Percentiles rank a stretch among this genome's conserved stretches.
These are phyloP conservation scores for Limonomyces culmigenus DNA, from an alignment of 1,284 basidiomycete species.

Conservation along the genomic window DNA sequence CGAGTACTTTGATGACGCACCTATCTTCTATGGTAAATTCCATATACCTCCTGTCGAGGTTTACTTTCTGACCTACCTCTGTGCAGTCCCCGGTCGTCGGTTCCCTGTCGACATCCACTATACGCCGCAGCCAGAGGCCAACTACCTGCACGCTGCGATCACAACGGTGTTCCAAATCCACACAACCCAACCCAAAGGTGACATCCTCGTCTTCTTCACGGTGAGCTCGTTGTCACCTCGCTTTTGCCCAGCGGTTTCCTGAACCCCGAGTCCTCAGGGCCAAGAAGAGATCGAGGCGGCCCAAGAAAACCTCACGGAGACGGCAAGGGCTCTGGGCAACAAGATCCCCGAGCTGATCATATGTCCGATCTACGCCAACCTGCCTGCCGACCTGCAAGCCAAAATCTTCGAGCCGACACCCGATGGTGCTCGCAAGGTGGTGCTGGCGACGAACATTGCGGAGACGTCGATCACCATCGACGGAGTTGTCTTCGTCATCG, in stretches of 20 bases:
- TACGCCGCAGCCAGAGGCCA: constrained; percentile 93
- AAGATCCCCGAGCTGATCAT: constrained; percentile 91
- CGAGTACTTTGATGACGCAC: constrained; percentile 89
- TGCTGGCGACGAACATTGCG: constrained; percentile 96
- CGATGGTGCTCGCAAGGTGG: constrained; percentile 89
- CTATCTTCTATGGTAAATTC: constrained; percentile 73
- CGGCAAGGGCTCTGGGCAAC: constrained; percentile 86
- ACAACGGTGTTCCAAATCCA: constrained; percentile 99
- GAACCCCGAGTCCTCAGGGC: constrained; percentile 32
- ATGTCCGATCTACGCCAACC: constrained; percentile 95
- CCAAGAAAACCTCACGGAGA: constrained; percentile 91
- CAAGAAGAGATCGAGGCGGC: constrained; percentile 99
- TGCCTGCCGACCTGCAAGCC: constrained; percentile 97
- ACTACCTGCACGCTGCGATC: constrained; percentile 96
- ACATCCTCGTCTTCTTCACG: constrained; percentile 94
- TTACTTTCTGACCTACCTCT: no score
- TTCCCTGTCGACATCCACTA: constrained; percentile 99
- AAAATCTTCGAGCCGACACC: constrained; percentile 99
- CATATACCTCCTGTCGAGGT: neutral
- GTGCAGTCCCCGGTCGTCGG: constrained; percentile 84
- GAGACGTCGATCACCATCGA: constrained; percentile 98
- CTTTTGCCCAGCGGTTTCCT: constrained; percentile 1
- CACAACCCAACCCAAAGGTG: constrained; percentile 95
- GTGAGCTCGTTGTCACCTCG: no score
- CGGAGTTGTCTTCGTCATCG: constrained; percentile 95